These are phyloP conservation scores for Mycena maculata DNA, from an alignment of 768 basidiomycete species.

Conservation along the genomic window DNA sequence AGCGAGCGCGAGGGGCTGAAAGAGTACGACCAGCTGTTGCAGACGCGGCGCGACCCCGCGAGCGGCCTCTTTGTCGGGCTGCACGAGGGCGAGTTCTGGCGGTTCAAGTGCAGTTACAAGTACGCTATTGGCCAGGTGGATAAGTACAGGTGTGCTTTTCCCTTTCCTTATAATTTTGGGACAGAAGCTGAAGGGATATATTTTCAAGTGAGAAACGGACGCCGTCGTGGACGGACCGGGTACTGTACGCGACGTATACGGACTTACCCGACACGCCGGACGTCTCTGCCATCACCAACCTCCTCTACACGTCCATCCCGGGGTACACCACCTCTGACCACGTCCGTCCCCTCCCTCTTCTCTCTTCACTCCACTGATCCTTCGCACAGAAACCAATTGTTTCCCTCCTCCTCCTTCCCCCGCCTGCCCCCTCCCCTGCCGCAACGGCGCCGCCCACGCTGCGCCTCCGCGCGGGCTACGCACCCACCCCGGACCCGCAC, in stretches of 20 bases:
- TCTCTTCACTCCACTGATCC: not conserved
- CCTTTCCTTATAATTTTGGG: not conserved
- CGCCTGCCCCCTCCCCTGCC: conserved; percentile 39
- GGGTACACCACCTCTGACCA: conserved; percentile 93
- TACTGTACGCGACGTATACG: conserved; percentile 83
- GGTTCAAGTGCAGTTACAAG: conserved; percentile 93
- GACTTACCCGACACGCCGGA: conserved; percentile 67
- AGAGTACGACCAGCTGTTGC: conserved; percentile 78
- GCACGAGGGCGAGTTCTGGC: conserved; percentile 88
- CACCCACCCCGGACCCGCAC: conserved; percentile 64
- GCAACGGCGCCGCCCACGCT: conserved; percentile 55
- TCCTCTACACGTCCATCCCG: conserved; percentile 84
- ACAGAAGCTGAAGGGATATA: conserved; percentile 39
- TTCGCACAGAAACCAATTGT: conserved; percentile 85
- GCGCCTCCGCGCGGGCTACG: conserved; percentile 62
- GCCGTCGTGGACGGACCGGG: conserved; percentile 94
- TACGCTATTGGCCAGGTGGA: conserved; percentile 85
- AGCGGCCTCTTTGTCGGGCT: conserved; percentile 71
- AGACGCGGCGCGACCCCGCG: conserved; percentile 71
- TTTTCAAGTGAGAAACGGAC: conserved; percentile 75
- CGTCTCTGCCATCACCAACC: conserved; percentile 66
- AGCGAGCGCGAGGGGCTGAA: conserved; percentile 68
- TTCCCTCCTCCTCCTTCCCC: conserved; percentile 72
- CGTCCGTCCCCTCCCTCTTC: conserved; percentile 54
- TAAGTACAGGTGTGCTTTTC: conserved; percentile 72